These are phyloP conservation scores for Calonectria hawksworthii DNA, from an alignment of 2,329 filamentous ascomycete genomes.

Conservation along the genomic window DNA sequence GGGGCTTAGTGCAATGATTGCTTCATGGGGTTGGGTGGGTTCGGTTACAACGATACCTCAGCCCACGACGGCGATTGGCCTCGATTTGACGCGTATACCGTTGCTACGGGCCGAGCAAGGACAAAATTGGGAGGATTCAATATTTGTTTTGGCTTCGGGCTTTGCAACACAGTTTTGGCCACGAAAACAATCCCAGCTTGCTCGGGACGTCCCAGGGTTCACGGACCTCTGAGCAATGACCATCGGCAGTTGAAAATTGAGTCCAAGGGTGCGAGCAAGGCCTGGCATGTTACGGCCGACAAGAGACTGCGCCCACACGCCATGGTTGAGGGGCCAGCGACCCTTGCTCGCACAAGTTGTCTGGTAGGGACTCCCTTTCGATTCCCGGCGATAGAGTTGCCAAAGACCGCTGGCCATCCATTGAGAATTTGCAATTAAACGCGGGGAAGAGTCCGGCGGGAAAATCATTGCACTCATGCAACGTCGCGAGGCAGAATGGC, in stretches of 20 bases:
- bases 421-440: background rate
- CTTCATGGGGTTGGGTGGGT: background rate
- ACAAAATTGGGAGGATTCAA: background rate
- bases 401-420: background rate
- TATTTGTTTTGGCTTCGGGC: background rate
- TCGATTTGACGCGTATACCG: background rate
- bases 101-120: background rate
- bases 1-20: constrained; percentile 7
- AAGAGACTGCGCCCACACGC: background rate
- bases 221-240: background rate
- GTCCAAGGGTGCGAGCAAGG: background rate
- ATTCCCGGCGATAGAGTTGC: background rate
- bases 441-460: constrained; percentile 4
- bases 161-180: background rate
- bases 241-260: constrained; percentile 8
- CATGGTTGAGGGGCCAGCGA: background rate
- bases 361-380: background rate
- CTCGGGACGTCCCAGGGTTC: constrained; percentile 5
- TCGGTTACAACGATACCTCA: background rate
- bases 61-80: background rate
- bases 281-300: background rate
- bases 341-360: background rate
- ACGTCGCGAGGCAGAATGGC: constrained; percentile 5
- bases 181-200: background rate
- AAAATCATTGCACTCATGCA: constrained; percentile 2